Evolutionary conservation across 2,329 filamentous ascomycete species (phyloP), one percentile per base, ranked within the genome.

Genomic region (Venturia carpophila): DNA sequence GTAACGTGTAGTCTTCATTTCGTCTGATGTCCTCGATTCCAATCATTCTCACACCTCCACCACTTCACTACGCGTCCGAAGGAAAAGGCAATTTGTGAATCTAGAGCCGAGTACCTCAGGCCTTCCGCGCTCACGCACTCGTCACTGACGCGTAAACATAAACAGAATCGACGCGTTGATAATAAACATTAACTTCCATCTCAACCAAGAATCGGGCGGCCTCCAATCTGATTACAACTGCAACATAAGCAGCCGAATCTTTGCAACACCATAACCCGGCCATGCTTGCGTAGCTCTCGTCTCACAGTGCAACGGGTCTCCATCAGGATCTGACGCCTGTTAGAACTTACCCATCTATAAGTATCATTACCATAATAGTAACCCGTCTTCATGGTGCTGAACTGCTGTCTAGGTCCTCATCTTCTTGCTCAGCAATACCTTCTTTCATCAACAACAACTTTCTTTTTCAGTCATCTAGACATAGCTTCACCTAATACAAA

Each of bases 401-500:
- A 58, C 19, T 37, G 19, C 52, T 34, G 15, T 58, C 19, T 58
- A 58, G 52, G 27, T 58, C 27, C 7, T 37, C 52, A 58, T 37
- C 15, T 27, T 37, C 6, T n/a, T 58, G 27, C 52, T 58, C 52
- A n/a, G 30, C 30, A 34, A 34, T 37, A 39, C 6, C 37, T 58
- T 58, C 52, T n/a, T 58, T 58, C 52, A 58, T 58, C 52, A 37
- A 58, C 52, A 34, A 58, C 19, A 34, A n/a, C 13, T 34, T 37
- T n/a, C 30, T 37, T 37, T 58, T 27, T 37, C 52, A 17, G 52
- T 37, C 52, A 58, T 58, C 30, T 21, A 58, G 30, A 58, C 30
- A 58, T 58, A 58, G 52, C 27, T 58, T 37, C 52, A 58, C 52
- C 30, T 58, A 58, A 58, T 58, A 37, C 30, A 58, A 37, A 37